phyloP scores from a whole-genome alignment of 129 eudicot genomes.

The Ambrosia artemisiifolia region DNA sequence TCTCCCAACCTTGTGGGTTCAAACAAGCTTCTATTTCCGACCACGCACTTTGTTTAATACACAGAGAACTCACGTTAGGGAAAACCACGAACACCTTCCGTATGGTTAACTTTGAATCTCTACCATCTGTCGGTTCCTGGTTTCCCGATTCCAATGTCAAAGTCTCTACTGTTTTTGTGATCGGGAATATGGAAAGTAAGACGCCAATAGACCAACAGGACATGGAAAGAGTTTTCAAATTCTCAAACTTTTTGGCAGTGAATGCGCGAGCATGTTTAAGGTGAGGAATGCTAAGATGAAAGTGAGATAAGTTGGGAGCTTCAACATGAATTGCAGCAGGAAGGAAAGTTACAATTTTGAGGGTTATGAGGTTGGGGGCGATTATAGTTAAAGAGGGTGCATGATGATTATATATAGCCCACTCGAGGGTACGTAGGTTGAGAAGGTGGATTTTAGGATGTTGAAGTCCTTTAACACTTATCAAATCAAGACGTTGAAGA shows the following conservation, averaged over 20 bases:
- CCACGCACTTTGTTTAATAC: conserved; percentile 33
- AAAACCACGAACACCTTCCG: conserved; percentile 33
- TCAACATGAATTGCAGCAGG: not conserved
- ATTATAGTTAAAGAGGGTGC: not conserved
- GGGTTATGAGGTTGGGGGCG: conserved; percentile 37
- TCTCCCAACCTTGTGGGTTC: conserved; percentile 17
- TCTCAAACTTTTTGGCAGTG: conserved; percentile 24
- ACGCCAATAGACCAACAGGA: conserved; percentile 28
- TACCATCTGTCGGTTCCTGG: not conserved
- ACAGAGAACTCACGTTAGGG: conserved; percentile 38
- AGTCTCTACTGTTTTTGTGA: conserved; percentile 26
- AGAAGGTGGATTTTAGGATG: conserved; percentile 49
- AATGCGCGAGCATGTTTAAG: conserved; percentile 16
- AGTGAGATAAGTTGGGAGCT: conserved; percentile 14
- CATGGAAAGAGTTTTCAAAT: conserved; percentile 34
- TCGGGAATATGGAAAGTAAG: conserved; percentile 32
- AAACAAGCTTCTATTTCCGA: conserved; percentile 40
- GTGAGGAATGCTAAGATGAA: conserved; percentile 26
- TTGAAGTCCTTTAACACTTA: conserved; percentile 60
- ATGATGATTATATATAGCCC: not conserved
- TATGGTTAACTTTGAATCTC: conserved; percentile 30
- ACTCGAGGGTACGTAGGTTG: not conserved
- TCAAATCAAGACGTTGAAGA: conserved; percentile 52
- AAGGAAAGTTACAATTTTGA: not conserved
- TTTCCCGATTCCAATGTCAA: conserved; percentile 29